A percentile compares a stretch with the other conserved stretches of the same genome.
These are phyloP conservation scores for Baorangia bicolor DNA, from an alignment of 768 basidiomycete species.

Conservation along the genomic window DNA sequence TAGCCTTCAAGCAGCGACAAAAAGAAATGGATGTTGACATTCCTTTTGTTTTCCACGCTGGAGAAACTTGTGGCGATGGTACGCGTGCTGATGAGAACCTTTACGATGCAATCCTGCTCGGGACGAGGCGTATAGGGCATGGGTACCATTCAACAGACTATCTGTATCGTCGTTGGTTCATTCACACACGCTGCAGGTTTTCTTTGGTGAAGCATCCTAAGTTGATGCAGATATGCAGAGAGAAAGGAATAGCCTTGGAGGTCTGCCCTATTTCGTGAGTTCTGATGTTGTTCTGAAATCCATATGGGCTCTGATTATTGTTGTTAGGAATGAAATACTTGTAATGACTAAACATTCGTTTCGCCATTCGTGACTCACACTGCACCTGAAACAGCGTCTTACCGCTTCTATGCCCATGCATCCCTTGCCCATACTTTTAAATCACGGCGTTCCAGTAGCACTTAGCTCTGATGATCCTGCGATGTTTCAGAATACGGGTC, in stretches of 20 bases:
- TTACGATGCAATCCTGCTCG: slow-evolving; percentile 76
- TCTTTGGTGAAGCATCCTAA: slow-evolving; percentile 77
- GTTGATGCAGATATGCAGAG: slow-evolving; percentile 63
- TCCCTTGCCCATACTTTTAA: slow-evolving; percentile 68
- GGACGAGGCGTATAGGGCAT: slow-evolving; percentile 80
- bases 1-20: slow-evolving; percentile 57
- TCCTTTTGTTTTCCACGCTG: slow-evolving; percentile 79
- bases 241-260: slow-evolving; percentile 64
- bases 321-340: slow-evolving; percentile 66
- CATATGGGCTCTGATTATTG: slow-evolving; percentile 1
- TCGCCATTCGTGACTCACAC: background rate
- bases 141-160: slow-evolving; percentile 43
- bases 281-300: background rate
- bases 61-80: slow-evolving; percentile 80
- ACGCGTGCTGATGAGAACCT: slow-evolving; percentile 67
- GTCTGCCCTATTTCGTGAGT: slow-evolving; percentile 81
- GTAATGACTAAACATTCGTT: slow-evolving; percentile 35
- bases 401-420: slow-evolving; percentile 82
- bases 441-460: slow-evolving; percentile 69
- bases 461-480: slow-evolving; percentile 77
- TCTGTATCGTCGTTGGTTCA: background rate
- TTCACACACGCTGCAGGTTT: slow-evolving; percentile 42
- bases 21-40: slow-evolving; percentile 55
- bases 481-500: slow-evolving; percentile 74
- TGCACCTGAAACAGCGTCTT: slow-evolving; percentile 46